Percentiles rank a stretch among this genome's conserved stretches.
These are phyloP conservation scores for Talaromyces stipitatus DNA, from an alignment of 495 filamentous ascomycete species.

Conservation along the genomic window DNA sequence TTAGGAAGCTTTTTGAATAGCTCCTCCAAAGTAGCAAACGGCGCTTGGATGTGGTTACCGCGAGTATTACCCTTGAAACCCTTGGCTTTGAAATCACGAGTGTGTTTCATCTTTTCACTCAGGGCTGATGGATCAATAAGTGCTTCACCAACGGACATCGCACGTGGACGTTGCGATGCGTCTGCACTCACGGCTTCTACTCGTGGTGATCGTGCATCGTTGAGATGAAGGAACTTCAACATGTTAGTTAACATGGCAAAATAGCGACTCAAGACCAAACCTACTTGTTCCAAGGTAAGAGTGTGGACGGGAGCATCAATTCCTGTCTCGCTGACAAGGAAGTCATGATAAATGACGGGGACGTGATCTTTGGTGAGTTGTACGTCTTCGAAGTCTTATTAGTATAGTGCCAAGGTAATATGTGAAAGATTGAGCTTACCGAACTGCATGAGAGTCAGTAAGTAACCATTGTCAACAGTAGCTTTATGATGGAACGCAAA, in stretches of 20 bases:
- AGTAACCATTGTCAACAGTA: conserved; percentile 8
- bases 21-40: conserved; percentile 91
- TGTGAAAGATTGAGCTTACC: not conserved
- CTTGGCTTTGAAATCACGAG: conserved; percentile 83
- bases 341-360: conserved; percentile 98
- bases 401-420: not conserved
- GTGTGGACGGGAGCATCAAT: conserved; percentile 96
- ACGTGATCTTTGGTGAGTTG: conserved; percentile 98
- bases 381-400: conserved; percentile 54
- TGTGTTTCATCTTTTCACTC: conserved; percentile 93
- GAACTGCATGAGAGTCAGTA: not conserved
- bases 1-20: conserved; percentile 79
- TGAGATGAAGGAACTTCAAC: conserved; percentile 70
- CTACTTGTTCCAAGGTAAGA: conserved; percentile 75
- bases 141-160: conserved; percentile 50
- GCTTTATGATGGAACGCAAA: not conserved
- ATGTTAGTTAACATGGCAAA: not conserved
- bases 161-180: conserved; percentile 32
- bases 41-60: conserved; percentile 87
- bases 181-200: conserved; percentile 24
- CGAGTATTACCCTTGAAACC: conserved; percentile 95
- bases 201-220: conserved; percentile 42
- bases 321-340: conserved; percentile 95
- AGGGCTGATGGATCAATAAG: conserved; percentile 51
- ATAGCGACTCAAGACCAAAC: not conserved